phyloP scores from a whole-genome alignment of 2,329 filamentous ascomycete species.

The Hymenoscyphus fructigenus region DNA sequence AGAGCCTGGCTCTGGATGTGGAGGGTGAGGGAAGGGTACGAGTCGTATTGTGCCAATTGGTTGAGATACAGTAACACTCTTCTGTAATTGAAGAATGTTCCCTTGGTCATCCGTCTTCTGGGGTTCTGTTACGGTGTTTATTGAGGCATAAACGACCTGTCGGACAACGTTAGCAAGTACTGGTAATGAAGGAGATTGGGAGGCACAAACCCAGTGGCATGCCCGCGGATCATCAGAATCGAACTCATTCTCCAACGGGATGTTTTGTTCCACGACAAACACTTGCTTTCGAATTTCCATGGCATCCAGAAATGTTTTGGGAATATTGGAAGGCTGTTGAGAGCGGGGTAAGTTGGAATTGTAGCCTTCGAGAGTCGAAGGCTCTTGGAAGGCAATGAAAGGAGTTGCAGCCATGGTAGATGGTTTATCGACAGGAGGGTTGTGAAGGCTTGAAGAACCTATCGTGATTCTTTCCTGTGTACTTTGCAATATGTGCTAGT shows the following conservation, averaged over 20 bases:
- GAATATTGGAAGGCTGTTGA: conserved; percentile 48
- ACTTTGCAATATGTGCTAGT: background rate
- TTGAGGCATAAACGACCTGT: conserved; percentile 62
- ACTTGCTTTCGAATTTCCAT: conserved; percentile 62
- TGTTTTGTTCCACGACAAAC: conserved; percentile 59
- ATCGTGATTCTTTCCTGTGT: too few species aligned
- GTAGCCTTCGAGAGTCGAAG: conserved; percentile 50
- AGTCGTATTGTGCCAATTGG: conserved; percentile 47
- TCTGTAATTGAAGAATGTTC: conserved; percentile 43
- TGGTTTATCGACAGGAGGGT: background rate
- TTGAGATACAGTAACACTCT: conserved; percentile 42
- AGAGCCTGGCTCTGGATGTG: conserved; percentile 56
- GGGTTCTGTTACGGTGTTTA: conserved; percentile 47
- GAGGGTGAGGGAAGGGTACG: conserved; percentile 54
- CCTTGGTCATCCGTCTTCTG: conserved; percentile 47
- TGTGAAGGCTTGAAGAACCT: background rate
- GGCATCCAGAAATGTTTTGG: conserved; percentile 59
- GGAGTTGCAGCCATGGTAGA: conserved; percentile 32
- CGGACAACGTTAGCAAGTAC: background rate
- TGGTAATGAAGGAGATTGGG: background rate
- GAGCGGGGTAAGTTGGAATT: conserved; percentile 41
- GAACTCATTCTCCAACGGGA: conserved; percentile 67
- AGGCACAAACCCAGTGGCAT: conserved; percentile 72
- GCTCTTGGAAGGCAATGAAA: conserved; percentile 37
- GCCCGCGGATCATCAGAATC: conserved; percentile 77